phyloP scores from a whole-genome alignment of 192 early-diverging fungal species.

The Umbelopsis sp. region DNA sequence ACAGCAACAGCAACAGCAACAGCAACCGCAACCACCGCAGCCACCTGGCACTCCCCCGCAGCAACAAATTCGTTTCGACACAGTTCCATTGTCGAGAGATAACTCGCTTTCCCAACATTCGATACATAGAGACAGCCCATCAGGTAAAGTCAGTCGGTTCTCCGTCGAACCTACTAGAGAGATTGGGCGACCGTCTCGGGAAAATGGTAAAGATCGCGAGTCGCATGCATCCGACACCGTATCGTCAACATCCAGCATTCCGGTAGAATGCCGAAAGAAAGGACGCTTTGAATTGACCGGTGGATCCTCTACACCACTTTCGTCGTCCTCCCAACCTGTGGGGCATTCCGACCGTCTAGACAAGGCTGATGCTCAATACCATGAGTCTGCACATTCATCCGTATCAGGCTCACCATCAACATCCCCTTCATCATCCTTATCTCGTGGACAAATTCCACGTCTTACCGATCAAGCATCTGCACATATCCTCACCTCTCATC shows the following conservation, averaged over 20 bases:
- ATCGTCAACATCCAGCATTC: not conserved
- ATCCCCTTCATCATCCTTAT: constrained; percentile 40
- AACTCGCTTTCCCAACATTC: constrained; percentile 19
- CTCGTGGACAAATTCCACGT: constrained; percentile 34
- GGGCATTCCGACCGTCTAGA: not conserved
- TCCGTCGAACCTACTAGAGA: constrained; percentile 28
- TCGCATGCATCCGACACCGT: not conserved
- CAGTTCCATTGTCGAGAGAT: constrained; percentile 27
- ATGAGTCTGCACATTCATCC: constrained; percentile 28
- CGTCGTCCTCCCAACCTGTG: not conserved
- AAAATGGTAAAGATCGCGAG: not conserved
- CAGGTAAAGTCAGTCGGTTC: constrained; percentile 35
- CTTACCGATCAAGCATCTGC: constrained; percentile 22
- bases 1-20: constrained; percentile 16
- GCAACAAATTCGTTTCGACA: constrained; percentile 9
- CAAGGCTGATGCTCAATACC: constrained; percentile 1
- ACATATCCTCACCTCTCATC: constrained; percentile 30
- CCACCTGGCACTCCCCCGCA: not conserved
- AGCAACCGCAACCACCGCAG: constrained; percentile 1
- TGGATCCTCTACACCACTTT: not conserved
- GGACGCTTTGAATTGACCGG: constrained; percentile 33
- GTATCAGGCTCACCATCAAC: constrained; percentile 34
- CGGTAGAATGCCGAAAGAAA: constrained; percentile 29
- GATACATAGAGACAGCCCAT: constrained; percentile 12
- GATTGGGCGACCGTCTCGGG: not conserved